Conservation (phyloP, 305 asterid genomes). For the Plantago lanceolata region DNA sequence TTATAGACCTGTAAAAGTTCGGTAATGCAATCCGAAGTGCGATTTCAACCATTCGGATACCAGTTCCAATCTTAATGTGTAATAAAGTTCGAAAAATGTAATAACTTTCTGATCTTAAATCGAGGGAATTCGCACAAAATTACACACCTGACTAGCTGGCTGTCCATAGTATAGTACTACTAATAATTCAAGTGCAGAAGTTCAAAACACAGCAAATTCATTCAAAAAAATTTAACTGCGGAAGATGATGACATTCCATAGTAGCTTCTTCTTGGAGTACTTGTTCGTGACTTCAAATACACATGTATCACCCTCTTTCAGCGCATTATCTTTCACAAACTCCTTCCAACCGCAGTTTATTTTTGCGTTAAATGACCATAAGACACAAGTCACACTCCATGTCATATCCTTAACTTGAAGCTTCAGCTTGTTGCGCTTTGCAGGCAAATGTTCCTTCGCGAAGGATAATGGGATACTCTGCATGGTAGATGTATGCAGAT, state of each 20-base stretch:
- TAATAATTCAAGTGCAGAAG: neutral
- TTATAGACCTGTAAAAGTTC: too few relatives aligned
- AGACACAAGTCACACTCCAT: neutral
- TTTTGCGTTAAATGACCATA: neutral
- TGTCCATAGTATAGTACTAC: too few relatives aligned
- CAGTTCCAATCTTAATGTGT: too few relatives aligned
- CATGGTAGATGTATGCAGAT: neutral
- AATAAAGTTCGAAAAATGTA: too few relatives aligned
- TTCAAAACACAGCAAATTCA: neutral
- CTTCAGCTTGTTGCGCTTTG: neutral
- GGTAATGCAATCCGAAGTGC: too few relatives aligned
- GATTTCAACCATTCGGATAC: too few relatives aligned
- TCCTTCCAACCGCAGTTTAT: constrained; percentile 17
- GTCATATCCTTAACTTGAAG: neutral
- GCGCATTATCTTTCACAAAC: constrained; percentile 29
- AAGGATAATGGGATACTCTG: constrained; percentile 11
- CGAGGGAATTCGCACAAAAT: too few relatives aligned
- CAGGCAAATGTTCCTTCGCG: neutral
- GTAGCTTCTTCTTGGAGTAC: neutral
- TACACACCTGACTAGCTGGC: too few relatives aligned
- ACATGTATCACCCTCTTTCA: constrained; percentile 30
- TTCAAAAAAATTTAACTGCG: constrained; percentile 9
- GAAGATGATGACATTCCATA: constrained; percentile 24
- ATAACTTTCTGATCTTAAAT: too few relatives aligned
- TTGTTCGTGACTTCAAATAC: constrained; percentile 28